These are phyloP conservation scores for Zymoseptoria brevis DNA, from an alignment of 2,329 filamentous ascomycete genomes.

Conservation along the genomic window DNA sequence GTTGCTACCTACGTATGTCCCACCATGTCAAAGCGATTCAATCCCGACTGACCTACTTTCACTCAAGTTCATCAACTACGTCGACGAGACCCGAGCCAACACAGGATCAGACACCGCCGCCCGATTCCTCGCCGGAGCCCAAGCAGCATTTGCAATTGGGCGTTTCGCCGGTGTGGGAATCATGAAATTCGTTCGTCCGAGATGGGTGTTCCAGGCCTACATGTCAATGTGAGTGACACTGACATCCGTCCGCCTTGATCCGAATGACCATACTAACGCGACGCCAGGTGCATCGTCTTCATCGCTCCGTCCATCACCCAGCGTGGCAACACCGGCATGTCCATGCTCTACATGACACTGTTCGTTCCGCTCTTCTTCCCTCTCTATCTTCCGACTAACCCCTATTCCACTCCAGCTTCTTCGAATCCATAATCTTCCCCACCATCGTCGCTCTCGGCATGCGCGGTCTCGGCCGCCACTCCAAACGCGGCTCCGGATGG, in stretches of 20 bases:
- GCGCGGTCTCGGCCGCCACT: constrained; percentile 66
- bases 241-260: not conserved
- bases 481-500: constrained; percentile 66
- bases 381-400: not conserved
- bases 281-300: constrained; percentile 45
- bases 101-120: constrained; percentile 51
- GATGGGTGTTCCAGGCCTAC: constrained; percentile 64
- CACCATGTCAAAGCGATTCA: not conserved
- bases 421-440: constrained; percentile 75
- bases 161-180: constrained; percentile 60
- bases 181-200: constrained; percentile 59
- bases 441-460: constrained; percentile 74
- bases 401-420: constrained; percentile 46
- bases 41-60: constrained; percentile 29
- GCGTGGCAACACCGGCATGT: constrained; percentile 46
- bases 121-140: constrained; percentile 65
- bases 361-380: not conserved
- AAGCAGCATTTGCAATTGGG: constrained; percentile 64
- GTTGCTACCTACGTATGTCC: constrained; percentile 23
- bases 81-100: constrained; percentile 50
- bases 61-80: constrained; percentile 59
- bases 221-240: constrained; percentile 37
- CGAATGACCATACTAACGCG: not conserved
- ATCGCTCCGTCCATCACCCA: constrained; percentile 46
- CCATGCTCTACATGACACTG: constrained; percentile 48